These are phyloP conservation scores for Canna indica DNA, from an alignment of 176 grass and related monocot genomes.

Conservation along the genomic window DNA sequence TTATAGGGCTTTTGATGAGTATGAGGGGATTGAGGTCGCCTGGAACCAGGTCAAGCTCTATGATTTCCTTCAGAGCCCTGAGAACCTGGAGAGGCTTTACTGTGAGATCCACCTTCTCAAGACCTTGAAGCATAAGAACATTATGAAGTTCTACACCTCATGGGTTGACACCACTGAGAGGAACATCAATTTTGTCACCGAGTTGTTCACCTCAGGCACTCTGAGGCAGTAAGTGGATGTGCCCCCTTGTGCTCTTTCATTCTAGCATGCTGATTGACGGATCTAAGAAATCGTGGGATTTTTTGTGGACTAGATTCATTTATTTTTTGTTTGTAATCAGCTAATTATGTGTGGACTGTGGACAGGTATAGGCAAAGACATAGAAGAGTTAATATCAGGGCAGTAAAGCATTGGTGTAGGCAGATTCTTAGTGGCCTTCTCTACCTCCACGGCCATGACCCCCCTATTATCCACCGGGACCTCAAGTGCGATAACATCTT, in stretches of 20 bases:
- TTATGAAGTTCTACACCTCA: conserved; percentile 94
- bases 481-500: conserved; percentile 99
- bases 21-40: conserved; percentile 90
- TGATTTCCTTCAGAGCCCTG: conserved; percentile 76
- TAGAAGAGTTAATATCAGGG: conserved; percentile 56
- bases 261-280: neutral
- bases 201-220: conserved; percentile 98
- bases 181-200: conserved; percentile 99
- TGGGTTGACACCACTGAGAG: conserved; percentile 73
- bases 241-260: neutral
- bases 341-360: conserved; percentile 18
- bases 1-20: conserved; percentile 88
- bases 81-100: conserved; percentile 89
- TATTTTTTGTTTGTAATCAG: conserved; percentile 9
- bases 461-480: conserved; percentile 93
- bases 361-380: conserved; percentile 83
- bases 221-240: conserved; percentile 59
- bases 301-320: neutral
- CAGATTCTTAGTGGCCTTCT: conserved; percentile 79
- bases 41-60: conserved; percentile 96
- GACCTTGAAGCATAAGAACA: conserved; percentile 87
- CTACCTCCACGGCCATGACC: conserved; percentile 82
- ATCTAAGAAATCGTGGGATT: neutral
- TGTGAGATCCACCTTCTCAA: conserved; percentile 99
- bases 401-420: conserved; percentile 93